phyloP scores from a whole-genome alignment of 305 asterid species.

The Vinca major region DNA sequence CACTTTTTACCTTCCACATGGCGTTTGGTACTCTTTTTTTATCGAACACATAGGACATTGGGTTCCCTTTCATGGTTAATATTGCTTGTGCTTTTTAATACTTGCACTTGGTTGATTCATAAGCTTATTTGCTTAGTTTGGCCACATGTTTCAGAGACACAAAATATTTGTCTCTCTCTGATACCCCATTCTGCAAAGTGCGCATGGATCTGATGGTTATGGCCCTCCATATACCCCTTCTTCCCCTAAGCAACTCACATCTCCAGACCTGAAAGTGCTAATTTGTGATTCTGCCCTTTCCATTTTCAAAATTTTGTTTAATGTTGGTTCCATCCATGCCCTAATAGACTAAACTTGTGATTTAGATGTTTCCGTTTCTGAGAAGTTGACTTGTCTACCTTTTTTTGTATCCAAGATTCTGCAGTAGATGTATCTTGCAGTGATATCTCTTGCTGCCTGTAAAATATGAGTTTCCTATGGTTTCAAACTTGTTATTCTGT shows the following conservation, averaged over 20 bases:
- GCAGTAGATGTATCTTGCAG: background rate
- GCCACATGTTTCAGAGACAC: background rate
- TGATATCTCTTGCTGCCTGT: background rate
- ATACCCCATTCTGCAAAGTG: background rate
- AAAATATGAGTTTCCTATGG: conserved; percentile 1
- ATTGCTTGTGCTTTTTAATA: background rate
- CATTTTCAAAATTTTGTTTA: background rate
- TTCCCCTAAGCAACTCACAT: background rate
- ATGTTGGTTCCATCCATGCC: too few relatives aligned
- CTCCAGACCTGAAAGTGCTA: conserved; percentile 1
- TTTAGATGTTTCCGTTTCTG: background rate
- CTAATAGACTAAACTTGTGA: background rate
- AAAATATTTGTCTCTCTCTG: background rate
- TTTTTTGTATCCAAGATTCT: background rate
- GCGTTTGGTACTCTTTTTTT: too few relatives aligned
- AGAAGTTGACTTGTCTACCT: conserved; percentile 4
- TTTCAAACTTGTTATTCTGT: background rate
- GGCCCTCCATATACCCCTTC: background rate
- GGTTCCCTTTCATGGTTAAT: too few relatives aligned
- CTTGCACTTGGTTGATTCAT: background rate
- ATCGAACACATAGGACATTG: too few relatives aligned
- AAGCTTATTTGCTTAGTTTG: conserved; percentile 8
- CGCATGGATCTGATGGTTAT: background rate
- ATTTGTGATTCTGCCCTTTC: background rate
- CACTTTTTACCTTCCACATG: too few relatives aligned